Conservation (phyloP, 2,329 filamentous ascomycete species). For the Trichophyton mentagrophytes region DNA sequence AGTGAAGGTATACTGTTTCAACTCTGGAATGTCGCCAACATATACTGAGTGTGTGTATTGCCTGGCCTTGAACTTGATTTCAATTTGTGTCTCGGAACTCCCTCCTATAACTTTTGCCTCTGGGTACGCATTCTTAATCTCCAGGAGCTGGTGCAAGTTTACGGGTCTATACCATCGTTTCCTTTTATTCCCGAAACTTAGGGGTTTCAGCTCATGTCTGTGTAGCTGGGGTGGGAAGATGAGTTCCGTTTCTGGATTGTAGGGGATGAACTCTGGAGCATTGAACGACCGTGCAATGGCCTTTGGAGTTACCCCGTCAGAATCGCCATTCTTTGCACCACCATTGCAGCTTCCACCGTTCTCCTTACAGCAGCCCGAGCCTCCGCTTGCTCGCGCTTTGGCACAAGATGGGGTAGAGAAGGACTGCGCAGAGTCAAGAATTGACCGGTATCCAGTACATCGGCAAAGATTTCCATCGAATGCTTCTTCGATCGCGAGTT, state of each 20-base stretch:
- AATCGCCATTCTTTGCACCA: slow-evolving; percentile 35
- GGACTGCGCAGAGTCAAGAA: slow-evolving; percentile 83
- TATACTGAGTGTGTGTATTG: slow-evolving; percentile 82
- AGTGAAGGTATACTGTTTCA: slow-evolving; percentile 67
- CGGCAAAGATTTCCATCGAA: slow-evolving; percentile 95
- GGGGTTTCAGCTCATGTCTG: slow-evolving; percentile 66
- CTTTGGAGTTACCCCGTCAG: slow-evolving; percentile 20
- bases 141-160: slow-evolving; percentile 71
- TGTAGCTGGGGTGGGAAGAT: slow-evolving; percentile 83
- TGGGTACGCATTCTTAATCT: slow-evolving; percentile 78
- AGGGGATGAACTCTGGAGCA: slow-evolving; percentile 83
- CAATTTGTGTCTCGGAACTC: slow-evolving; percentile 94
- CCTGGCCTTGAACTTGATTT: slow-evolving; percentile 94
- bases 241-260: slow-evolving; percentile 83
- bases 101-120: slow-evolving; percentile 89
- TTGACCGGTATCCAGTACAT: slow-evolving; percentile 89
- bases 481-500: slow-evolving; percentile 82
- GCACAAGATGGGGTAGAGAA: slow-evolving; percentile 47
- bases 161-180: slow-evolving; percentile 90
- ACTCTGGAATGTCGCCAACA: slow-evolving; percentile 81
- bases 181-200: slow-evolving; percentile 85
- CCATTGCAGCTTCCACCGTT: slow-evolving; percentile 47
- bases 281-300: slow-evolving; percentile 50
- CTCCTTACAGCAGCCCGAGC: slow-evolving; percentile 60
- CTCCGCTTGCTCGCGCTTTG: slow-evolving; percentile 45